phyloP scores from a whole-genome alignment of 2,329 filamentous ascomycete genomes.

The Hawksworthiomyces lignivorus region DNA sequence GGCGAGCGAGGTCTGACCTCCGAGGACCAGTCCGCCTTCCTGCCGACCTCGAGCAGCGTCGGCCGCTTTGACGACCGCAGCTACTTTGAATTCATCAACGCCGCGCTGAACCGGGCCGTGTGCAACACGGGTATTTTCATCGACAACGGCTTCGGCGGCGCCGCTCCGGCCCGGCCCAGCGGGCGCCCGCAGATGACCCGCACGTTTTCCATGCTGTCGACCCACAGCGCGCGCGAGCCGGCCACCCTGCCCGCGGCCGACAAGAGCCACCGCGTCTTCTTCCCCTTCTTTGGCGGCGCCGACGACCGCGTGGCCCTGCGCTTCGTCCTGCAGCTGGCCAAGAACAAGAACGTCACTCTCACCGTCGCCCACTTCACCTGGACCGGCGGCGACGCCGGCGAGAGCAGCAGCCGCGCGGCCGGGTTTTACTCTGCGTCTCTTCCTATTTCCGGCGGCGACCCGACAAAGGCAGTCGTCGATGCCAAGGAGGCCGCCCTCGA shows the following conservation, averaged over 20 bases:
- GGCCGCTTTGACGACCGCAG: slow-evolving; percentile 54
- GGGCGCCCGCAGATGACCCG: slow-evolving; percentile 35
- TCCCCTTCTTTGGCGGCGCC: slow-evolving; percentile 76
- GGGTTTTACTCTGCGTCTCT: neutral
- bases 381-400: slow-evolving; percentile 1
- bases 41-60: slow-evolving; percentile 35
- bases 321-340: slow-evolving; percentile 75
- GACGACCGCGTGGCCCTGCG: slow-evolving; percentile 77
- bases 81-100: slow-evolving; percentile 68
- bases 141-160: slow-evolving; percentile 51
- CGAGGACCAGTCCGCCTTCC: slow-evolving; percentile 48
- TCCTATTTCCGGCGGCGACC: neutral
- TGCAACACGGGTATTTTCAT: slow-evolving; percentile 73
- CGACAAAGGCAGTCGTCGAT: slow-evolving; percentile 6
- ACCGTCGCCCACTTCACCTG: slow-evolving; percentile 59
- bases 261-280: slow-evolving; percentile 73
- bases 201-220: slow-evolving; percentile 48
- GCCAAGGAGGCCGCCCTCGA: slow-evolving; percentile 13
- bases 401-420: slow-evolving; percentile 10
- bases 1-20: slow-evolving; percentile 70
- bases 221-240: slow-evolving; percentile 52
- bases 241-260: slow-evolving; percentile 52
- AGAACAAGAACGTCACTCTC: slow-evolving; percentile 69
- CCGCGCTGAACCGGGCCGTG: slow-evolving; percentile 53
- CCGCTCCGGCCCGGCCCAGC: slow-evolving; percentile 17